Conservation (phyloP, 192 early-diverging fungal genomes). For the Cetraspora pellucida region DNA sequence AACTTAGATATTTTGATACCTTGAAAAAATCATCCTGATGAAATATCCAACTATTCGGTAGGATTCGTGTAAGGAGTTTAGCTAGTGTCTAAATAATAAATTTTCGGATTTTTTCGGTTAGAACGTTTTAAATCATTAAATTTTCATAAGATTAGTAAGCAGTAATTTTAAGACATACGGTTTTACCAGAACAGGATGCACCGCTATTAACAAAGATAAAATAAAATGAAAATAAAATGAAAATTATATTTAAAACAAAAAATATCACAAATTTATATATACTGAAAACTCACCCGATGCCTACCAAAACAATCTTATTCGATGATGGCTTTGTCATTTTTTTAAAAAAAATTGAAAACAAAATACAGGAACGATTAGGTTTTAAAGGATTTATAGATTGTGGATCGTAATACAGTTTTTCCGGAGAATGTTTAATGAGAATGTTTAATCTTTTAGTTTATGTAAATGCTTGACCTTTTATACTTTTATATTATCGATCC, state of each 20-base stretch:
- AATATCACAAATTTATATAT: too few species aligned
- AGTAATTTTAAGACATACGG: constrained; percentile 42
- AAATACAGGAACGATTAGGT: too few species aligned
- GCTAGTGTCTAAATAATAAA: constrained; percentile 51
- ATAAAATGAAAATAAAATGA: constrained; percentile 28
- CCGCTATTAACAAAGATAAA: constrained; percentile 52
- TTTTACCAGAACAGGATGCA: constrained; percentile 75
- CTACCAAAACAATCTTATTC: constrained; percentile 10
- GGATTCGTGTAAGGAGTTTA: constrained; percentile 55
- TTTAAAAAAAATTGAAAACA: too few species aligned
- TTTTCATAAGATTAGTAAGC: not conserved
- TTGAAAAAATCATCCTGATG: constrained; percentile 83
- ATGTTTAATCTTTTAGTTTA: too few species aligned
- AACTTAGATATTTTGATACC: constrained; percentile 20
- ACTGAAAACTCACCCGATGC: constrained; percentile 6
- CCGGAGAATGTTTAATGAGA: too few species aligned
- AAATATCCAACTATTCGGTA: constrained; percentile 61
- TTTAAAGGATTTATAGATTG: too few species aligned
- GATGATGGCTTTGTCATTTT: not conserved
- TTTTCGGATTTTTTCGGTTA: not conserved
- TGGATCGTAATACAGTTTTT: too few species aligned
- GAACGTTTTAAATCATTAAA: not conserved
- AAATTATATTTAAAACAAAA: too few species aligned
- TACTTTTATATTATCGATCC: too few species aligned
- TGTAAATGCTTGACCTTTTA: too few species aligned